phyloP scores from a whole-genome alignment of 495 filamentous ascomycete genomes.

The Chaetomium fimeti region DNA sequence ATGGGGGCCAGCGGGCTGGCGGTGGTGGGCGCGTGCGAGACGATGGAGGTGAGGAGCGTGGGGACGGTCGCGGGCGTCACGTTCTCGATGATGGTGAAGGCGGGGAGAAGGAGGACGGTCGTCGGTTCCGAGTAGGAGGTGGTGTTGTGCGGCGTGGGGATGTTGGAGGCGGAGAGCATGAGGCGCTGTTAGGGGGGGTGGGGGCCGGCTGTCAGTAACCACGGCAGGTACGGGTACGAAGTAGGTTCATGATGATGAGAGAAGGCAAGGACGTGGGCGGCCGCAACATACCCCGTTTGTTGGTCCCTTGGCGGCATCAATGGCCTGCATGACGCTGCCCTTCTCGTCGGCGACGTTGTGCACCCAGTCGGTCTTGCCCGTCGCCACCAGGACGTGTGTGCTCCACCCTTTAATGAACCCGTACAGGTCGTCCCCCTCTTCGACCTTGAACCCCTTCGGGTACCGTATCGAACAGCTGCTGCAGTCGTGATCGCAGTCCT shows the following conservation, averaged over 20 bases:
- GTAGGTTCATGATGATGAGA: background rate
- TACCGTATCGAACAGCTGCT: constrained; percentile 74
- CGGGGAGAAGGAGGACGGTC: constrained; percentile 79
- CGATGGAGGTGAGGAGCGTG: constrained; percentile 65
- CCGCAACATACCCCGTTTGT: constrained; percentile 66
- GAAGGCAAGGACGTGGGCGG: background rate
- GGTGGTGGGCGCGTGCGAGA: constrained; percentile 73
- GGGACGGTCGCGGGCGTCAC: constrained; percentile 75
- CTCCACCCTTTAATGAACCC: constrained; percentile 85
- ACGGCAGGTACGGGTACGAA: background rate
- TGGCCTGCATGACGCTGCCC: constrained; percentile 93
- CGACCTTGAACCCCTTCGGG: constrained; percentile 68
- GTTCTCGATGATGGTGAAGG: constrained; percentile 81
- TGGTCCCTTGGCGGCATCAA: constrained; percentile 60
- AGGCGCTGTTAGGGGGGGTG: constrained; percentile 56
- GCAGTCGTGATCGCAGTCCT: constrained; percentile 89
- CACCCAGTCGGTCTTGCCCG: constrained; percentile 93
- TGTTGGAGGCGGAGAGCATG: constrained; percentile 93
- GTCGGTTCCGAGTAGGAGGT: constrained; percentile 65
- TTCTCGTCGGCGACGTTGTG: constrained; percentile 84
- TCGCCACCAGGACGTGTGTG: constrained; percentile 88
- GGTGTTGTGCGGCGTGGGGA: constrained; percentile 66
- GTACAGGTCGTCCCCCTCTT: constrained; percentile 76
- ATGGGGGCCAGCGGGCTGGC: constrained; percentile 61
- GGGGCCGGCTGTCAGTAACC: background rate